Base-by-base conservation (phyloP, 2,329 filamentous ascomycete species). In the Coniochaeta prunicola region DNA sequence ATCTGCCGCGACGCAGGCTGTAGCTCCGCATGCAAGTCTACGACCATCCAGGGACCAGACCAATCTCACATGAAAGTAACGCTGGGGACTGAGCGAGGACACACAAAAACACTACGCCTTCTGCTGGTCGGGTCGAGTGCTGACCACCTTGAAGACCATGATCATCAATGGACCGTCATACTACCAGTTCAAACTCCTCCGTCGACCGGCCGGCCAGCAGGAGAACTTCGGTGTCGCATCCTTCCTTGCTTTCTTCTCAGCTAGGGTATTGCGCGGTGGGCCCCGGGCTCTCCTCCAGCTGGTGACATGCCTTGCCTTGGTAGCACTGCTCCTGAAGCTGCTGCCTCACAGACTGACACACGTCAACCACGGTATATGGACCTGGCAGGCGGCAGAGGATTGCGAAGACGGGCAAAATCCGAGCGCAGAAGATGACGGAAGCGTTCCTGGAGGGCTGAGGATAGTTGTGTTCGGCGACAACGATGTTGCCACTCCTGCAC, bases 391-490 rank as follows among this genome's bases (percentile, higher is more conserved):
- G 59, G 59, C 56, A 7, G 48, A 38, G 54, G 34, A 59, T 10
- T 34, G 57, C n/a, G 19, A 60, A 9, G 24, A 54, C 21, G 38
- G 33, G 28, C 24, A 24, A 50, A 36, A 48, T 24, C 9, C 56
- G 6, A 57, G 50, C 59, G 58, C 62, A 6, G 61, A 54, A 1
- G 53, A 60, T 36, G 62, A 63, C 7, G 60, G 38, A 0, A 59
- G 59, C 24, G 59, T 56, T 19, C 59, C 59, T 1, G 71, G 71
- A 7, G 71, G 76, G 2, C 59, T 82, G 60, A 75, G 80, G 57
- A 71, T 83, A 8, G 78, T 83, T 9, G 77, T 80, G 6, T 83
- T 83, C 64, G 80, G 80, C 4, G 79, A 80, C 59, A 69, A 79
- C n/a, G 74, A 76, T 59, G 65, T 76, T 45, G 76, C 76, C 13